Conservation (phyloP, 164 flowering plant species). For the Chloranthus sessilifolius region DNA sequence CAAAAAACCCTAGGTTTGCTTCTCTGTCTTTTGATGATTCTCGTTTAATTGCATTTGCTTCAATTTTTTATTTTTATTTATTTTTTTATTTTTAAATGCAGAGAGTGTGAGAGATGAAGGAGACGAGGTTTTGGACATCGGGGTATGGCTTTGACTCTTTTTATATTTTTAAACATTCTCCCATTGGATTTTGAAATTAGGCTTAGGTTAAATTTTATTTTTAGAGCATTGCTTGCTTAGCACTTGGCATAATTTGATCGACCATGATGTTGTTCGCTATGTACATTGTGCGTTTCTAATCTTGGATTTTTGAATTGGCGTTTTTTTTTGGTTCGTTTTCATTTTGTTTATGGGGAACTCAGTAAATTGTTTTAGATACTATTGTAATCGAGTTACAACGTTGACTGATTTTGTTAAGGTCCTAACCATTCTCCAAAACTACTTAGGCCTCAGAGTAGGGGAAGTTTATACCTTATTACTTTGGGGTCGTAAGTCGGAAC, state of each 20-base stretch:
- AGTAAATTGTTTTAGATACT: too few species aligned
- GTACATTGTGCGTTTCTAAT: not conserved
- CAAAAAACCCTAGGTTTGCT: slow-evolving; percentile 42
- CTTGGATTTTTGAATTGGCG: too few species aligned
- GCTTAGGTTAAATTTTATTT: not conserved
- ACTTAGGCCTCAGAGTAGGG: too few species aligned
- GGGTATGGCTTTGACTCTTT: slow-evolving; percentile 22
- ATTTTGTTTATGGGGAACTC: too few species aligned
- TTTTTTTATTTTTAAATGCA: slow-evolving; percentile 13
- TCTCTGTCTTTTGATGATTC: not conserved
- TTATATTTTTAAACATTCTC: not conserved
- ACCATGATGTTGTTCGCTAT: not conserved
- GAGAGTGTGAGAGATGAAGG: slow-evolving; percentile 45
- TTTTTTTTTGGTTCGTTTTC: too few species aligned
- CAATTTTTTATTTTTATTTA: not conserved
- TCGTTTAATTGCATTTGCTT: not conserved
- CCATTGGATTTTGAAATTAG: not conserved
- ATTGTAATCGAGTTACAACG: too few species aligned
- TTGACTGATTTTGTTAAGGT: too few species aligned
- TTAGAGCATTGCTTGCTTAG: not conserved
- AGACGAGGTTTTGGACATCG: slow-evolving; percentile 26
- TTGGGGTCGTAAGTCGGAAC: too few species aligned
- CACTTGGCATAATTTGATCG: not conserved
- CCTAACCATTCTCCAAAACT: too few species aligned
- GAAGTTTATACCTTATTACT: too few species aligned